These are phyloP conservation scores for Adiantum capillusveneris DNA, from an alignment of 75 land plant species.

Conservation along the genomic window DNA sequence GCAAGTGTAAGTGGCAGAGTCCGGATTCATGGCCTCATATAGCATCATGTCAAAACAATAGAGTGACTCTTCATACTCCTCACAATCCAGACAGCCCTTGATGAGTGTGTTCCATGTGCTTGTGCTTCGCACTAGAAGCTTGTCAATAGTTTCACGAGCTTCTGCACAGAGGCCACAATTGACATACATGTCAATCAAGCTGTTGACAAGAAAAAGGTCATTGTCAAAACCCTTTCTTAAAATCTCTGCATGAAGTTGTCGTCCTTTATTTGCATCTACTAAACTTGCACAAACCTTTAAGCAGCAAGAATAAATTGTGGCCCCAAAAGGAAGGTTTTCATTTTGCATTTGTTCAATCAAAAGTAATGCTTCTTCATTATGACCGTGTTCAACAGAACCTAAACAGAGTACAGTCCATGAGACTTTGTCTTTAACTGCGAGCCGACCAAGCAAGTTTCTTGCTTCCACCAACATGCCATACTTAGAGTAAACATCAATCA, in stretches of 20 bases:
- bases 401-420: slow-evolving; percentile 11
- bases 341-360: slow-evolving; percentile 13
- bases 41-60: not conserved
- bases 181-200: too few species aligned
- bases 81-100: not conserved
- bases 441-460: slow-evolving; percentile 1
- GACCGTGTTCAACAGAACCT: slow-evolving; percentile 16
- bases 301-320: too few species aligned
- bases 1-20: not conserved
- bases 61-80: not conserved
- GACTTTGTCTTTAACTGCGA: slow-evolving; percentile 1
- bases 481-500: slow-evolving; percentile 9
- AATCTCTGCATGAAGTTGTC: too few species aligned
- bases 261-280: too few species aligned
- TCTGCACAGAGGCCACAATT: too few species aligned
- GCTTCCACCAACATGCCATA: slow-evolving; percentile 9
- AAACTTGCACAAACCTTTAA: too few species aligned
- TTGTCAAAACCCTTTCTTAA: too few species aligned
- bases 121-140: too few species aligned
- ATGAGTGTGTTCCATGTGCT: too few species aligned
- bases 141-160: too few species aligned
- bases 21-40: not conserved
- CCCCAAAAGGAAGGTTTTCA: too few species aligned
- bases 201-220: too few species aligned
- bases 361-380: slow-evolving; percentile 7